Evolutionary conservation across 371 early-diverging fungal genomes (phyloP), one percentile per base, ranked within the genome.

Genomic region (Smittium mucronatum): DNA sequence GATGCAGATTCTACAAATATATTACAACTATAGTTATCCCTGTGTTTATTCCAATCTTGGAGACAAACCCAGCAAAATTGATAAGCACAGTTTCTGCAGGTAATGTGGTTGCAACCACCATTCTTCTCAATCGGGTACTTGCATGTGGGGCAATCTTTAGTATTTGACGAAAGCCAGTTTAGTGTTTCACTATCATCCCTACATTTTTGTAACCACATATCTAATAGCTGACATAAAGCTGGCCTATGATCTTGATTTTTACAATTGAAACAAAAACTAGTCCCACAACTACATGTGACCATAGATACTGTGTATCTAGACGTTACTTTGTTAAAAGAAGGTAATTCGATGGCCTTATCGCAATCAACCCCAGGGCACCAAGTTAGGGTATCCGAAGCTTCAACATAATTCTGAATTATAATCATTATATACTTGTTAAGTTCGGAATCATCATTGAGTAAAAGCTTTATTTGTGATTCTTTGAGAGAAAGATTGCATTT

Each of bases 291-390:
- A 77, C 98, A 98, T 58, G 77, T 76, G 26, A 98, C 96, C 5
- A 91, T 86, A 16, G 98, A 96, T 0, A 95, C 90, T 28, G 89
- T 80, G 0, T 87, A 85, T 2, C 78, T 76, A 47, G 93, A 81
- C n/a, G 87, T 82, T 11, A 89, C 78, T 57, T 78, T 78, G 0
- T 90, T 85, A 11, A 91, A 83, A 11, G 47, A 47, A 69, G 84
- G 86, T 75, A 95, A 96, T 75, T 96, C 92, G 58, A 97, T 82
- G 21, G 92, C 96, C 74, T 89, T 90, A 75, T 93, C 91, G 78
- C 98, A 98, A 73, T 93, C 89, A 30, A 97, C 95, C 15, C 90
- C 92, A 21, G 98, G 96, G 73, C 98, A 98, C 95, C 95, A 97
- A 33, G 89, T 82, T 36, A 94, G 75, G 60, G 80, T 82, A 47